These are phyloP conservation scores for Lodderomyces jiufengensis DNA, from an alignment of 1,139 yeast genomes.

Conservation along the genomic window DNA sequence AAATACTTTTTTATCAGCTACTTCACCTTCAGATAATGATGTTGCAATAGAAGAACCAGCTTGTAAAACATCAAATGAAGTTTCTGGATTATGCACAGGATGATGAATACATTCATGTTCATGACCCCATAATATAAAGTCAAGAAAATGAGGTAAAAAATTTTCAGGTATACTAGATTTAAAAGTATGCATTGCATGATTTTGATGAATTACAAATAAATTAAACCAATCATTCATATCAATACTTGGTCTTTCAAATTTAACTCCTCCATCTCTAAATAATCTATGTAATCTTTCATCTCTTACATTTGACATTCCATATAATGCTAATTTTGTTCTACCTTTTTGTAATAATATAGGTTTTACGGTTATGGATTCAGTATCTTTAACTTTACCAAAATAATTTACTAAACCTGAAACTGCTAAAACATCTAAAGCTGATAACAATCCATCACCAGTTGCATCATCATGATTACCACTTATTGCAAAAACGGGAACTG, in stretches of 20 bases:
- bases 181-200: slow-evolving; percentile 73
- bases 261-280: slow-evolving; percentile 76
- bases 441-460: slow-evolving; percentile 80
- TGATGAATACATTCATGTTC: slow-evolving; percentile 91
- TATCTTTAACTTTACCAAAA: slow-evolving; percentile 79
- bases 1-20: slow-evolving; percentile 70
- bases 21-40: slow-evolving; percentile 81
- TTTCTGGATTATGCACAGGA: slow-evolving; percentile 61
- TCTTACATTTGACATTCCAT: slow-evolving; percentile 84
- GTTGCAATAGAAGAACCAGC: slow-evolving; percentile 97
- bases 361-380: slow-evolving; percentile 68
- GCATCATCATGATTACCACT: slow-evolving; percentile 98
- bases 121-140: slow-evolving; percentile 93
- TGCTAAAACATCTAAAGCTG: slow-evolving; percentile 82
- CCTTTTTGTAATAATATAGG: slow-evolving; percentile 87
- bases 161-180: slow-evolving; percentile 83
- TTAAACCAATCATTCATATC: slow-evolving; percentile 74
- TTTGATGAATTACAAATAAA: slow-evolving; percentile 88
- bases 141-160: slow-evolving; percentile 75
- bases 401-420: slow-evolving; percentile 84
- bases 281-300: slow-evolving; percentile 86
- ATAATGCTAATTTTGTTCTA: slow-evolving; percentile 72
- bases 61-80: slow-evolving; percentile 76
- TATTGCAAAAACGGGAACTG: slow-evolving; percentile 91
- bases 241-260: slow-evolving; percentile 67